A percentile compares a stretch with the other conserved stretches of the same genome.
phyloP scores from a whole-genome alignment of 495 filamentous ascomycete species.

The Entonaema liquescens region DNA sequence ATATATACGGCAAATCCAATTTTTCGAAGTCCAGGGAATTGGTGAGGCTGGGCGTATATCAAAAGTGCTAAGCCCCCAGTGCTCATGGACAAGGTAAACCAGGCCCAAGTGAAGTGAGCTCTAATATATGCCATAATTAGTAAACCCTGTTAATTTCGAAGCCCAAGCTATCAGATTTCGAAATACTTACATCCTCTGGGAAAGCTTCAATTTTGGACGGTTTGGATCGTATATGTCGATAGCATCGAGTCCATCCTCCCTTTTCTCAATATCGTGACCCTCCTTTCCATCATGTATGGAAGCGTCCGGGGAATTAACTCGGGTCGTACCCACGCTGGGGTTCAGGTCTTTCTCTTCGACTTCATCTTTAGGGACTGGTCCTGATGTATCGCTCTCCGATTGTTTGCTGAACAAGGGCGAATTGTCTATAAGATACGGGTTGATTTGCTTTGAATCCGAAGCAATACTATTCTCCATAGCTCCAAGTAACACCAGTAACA shows the following conservation, averaged over 20 bases:
- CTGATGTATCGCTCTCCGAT: not conserved
- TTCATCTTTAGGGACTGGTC: not conserved
- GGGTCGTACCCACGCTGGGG: slow-evolving; percentile 14
- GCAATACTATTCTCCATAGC: slow-evolving; percentile 12
- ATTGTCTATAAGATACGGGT: slow-evolving; percentile 1
- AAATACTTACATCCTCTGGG: slow-evolving; percentile 54
- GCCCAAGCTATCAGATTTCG: not conserved
- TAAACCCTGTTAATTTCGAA: not conserved
- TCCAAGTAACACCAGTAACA: not conserved
- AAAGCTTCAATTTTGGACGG: slow-evolving; percentile 37
- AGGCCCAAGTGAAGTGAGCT: slow-evolving; percentile 74
- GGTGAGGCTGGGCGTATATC: slow-evolving; percentile 65
- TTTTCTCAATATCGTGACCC: slow-evolving; percentile 14
- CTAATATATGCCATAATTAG: slow-evolving; percentile 4
- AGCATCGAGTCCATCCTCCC: not conserved
- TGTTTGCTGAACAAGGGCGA: not conserved
- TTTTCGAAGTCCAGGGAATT: slow-evolving; percentile 64
- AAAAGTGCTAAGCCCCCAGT: slow-evolving; percentile 71
- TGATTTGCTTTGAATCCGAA: not conserved
- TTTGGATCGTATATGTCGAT: slow-evolving; percentile 34
- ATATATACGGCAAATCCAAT: slow-evolving; percentile 70
- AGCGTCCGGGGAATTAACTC: slow-evolving; percentile 23
- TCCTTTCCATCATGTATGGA: slow-evolving; percentile 33
- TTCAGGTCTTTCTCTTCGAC: slow-evolving; percentile 10
- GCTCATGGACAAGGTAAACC: slow-evolving; percentile 72